phyloP scores from a whole-genome alignment of 306 rosid species.

The Fragaria vesca region DNA sequence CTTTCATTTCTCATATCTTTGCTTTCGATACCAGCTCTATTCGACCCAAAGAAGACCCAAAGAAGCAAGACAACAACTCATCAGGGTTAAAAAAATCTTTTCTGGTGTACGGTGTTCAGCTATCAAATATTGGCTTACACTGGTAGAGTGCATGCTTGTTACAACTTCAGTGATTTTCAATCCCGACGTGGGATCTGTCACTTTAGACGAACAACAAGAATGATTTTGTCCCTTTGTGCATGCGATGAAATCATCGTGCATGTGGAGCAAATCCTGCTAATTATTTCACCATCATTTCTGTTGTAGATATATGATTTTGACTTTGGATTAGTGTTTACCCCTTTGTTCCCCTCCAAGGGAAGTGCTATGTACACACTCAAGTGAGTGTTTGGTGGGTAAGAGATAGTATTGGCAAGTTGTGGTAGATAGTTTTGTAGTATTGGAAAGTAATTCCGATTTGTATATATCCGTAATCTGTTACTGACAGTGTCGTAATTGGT shows the following conservation, averaged over 20 bases:
- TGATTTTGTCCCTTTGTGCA: not conserved
- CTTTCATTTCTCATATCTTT: conserved; percentile 1
- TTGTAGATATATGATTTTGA: conserved; percentile 14
- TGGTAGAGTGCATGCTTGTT: conserved; percentile 7
- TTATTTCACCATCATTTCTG: conserved; percentile 22
- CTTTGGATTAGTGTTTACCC: conserved; percentile 13
- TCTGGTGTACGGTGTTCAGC: conserved; percentile 22
- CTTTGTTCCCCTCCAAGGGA: not conserved
- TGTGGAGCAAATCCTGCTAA: not conserved
- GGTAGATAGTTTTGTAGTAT: not conserved
- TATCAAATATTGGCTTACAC: conserved; percentile 18
- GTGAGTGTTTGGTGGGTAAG: not conserved
- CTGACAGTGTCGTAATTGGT: not conserved
- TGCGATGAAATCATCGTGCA: conserved; percentile 23
- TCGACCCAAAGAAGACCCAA: conserved; percentile 7
- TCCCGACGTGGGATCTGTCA: conserved; percentile 19
- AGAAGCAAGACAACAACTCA: conserved; percentile 15
- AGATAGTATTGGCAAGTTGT: conserved; percentile 10
- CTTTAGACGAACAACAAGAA: conserved; percentile 20
- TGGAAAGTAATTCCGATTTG: conserved; percentile 2
- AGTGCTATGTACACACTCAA: not conserved
- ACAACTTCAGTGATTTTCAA: conserved; percentile 22
- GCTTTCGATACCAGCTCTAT: conserved; percentile 22
- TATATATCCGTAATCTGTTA: conserved; percentile 8
- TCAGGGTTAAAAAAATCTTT: not conserved